Base-by-base conservation (phyloP, 208 protist genomes). In the Borovskyia barvae region DNA sequence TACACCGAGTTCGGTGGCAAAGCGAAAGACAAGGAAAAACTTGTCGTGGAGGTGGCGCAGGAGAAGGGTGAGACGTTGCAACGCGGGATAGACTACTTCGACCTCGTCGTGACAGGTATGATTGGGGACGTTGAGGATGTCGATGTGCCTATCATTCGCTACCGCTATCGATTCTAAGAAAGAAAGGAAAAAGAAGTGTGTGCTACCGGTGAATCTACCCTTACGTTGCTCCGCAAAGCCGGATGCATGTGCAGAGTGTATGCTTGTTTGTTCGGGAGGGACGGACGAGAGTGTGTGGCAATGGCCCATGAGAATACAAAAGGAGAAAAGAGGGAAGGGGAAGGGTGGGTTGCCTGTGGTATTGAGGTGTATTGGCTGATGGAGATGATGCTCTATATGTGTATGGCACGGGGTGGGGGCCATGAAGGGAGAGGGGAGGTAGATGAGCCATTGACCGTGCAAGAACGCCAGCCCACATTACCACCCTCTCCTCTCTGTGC, bases 61-160 rank as follows among this genome's bases (percentile, higher is more conserved):
- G 67, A 85, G 60, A 80, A 82, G 52, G 82, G 77, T 3, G 80
- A 90, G 63, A 58, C 29, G 20, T 37, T 75, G 62, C 55, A 77
- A 42, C 77, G 79, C 14, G 85, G 76, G 19, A 72, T 82, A 37
- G 81, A 89, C 59, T 91, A 80, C 50, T 67, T 82, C 26, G 78
- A 86, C 66, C 67, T 95, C 26, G 69, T 92, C 39, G 75, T 77
- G 20, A 89, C 83, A 3, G 88, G 87, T 26, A 84, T 66, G 55
- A 91, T 93, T 51, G 82, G 80, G 19, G 75, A 89, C 14, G 75
- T 85, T 6, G 80, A 83, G 4, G 89, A 95, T 24, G 82, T 87
- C 5, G 89, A 95, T 55, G 72, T 95, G 7, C 89, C 89, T 3
- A 62, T 92, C 17, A 82, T 95, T 22, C 81, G 85, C 46, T 95